These are phyloP conservation scores for Linum lewisii DNA, from an alignment of 345 rosid genomes.

Conservation along the genomic window DNA sequence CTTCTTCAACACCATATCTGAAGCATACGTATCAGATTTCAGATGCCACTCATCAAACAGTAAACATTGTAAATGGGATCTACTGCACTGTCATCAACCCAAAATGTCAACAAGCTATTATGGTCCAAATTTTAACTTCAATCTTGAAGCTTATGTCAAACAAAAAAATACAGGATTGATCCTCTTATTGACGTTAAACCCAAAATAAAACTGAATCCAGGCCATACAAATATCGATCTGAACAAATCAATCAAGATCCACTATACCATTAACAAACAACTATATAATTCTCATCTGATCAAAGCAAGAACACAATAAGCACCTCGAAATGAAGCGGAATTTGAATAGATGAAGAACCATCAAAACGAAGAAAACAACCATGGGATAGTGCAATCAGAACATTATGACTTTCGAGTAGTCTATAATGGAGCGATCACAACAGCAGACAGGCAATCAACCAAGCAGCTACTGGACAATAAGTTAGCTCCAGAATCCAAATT, in stretches of 20 bases:
- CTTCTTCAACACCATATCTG: constrained; percentile 79
- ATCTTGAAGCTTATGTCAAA: constrained; percentile 2
- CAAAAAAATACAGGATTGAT: neutral
- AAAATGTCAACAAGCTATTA: constrained; percentile 4
- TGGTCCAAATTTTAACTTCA: neutral
- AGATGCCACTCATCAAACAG: constrained; percentile 21
- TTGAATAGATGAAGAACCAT: neutral
- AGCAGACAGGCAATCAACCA: neutral
- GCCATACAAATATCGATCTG: neutral
- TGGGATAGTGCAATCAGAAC: neutral
- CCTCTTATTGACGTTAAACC: neutral
- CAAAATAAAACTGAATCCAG: neutral
- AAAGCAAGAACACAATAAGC: neutral
- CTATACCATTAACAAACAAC: neutral
- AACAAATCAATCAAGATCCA: neutral
- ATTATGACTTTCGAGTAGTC: neutral
- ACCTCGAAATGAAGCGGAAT: neutral
- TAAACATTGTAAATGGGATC: constrained; percentile 10
- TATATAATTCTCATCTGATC: neutral
- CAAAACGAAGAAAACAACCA: neutral
- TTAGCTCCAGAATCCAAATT: neutral
- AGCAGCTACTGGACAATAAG: neutral
- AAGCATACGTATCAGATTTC: constrained; percentile 24
- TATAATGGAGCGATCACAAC: neutral
- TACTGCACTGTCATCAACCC: constrained; percentile 25